Base-by-base conservation (phyloP, 441 rosid species). In the Aleurites moluccanus region DNA sequence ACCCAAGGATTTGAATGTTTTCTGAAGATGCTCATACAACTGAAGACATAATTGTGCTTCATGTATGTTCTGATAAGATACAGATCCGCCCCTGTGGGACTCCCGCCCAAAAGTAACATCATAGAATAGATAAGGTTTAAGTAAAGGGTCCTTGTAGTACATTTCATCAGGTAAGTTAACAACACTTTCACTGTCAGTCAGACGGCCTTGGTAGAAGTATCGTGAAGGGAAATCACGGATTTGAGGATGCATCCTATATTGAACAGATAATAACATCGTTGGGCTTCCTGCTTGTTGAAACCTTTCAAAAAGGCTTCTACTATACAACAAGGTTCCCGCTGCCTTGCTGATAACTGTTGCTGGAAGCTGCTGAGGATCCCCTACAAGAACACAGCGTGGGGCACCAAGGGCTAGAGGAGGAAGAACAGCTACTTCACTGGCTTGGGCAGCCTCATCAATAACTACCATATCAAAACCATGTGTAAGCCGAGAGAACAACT, bases 391-490 rank as follows among this genome's bases (percentile, higher is more conserved):
- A 81, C 99, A 96, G 7, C 99, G 84, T n/a, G 98, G 91, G 45
- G 99, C 99, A 69, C 98, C 99, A 59, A 96, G 98, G 53, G 98
- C 83, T 64, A 96, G 94, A 38, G 99, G 99, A 77, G 99, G 99
- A 82, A 96, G 97, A 83, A 92, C 91, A 50, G 85, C 99, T 57
- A 89, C 98, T 84, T 96, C 99, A 71, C 98, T 93, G 73, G 99
- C 99, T 84, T 96, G 99, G 52, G 99, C 99, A 72, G 99, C 99
- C 81, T 96, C 99, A 52, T 96, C 99, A 50, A 93, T 96, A 80
- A 96, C 99, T 45, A 96, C 99, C 99, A 96, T 96, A 80, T 96
- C 99, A 53, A 96, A 96, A 77, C 99, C 98, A 91, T 96, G 99
- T 23, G 94, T 89, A 40, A 96, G 97, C 70, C 99, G 97, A 78